These are phyloP conservation scores for Elsinoe batatas DNA, from an alignment of 2,329 filamentous ascomycete genomes.

Conservation along the genomic window DNA sequence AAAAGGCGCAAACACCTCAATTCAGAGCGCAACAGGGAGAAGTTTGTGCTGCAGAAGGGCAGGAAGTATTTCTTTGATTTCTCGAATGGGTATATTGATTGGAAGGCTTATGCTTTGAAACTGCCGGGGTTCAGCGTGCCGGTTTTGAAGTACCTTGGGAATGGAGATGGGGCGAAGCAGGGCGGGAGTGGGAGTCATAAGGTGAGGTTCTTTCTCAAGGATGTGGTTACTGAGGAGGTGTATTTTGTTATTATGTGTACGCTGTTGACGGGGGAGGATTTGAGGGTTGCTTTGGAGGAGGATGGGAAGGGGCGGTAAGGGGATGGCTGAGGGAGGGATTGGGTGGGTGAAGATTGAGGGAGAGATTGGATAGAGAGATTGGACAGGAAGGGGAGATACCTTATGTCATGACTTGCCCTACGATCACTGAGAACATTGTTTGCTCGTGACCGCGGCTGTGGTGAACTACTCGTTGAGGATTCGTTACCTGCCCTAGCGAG, in stretches of 20 bases:
- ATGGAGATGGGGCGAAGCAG: background rate
- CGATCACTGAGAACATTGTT: no score
- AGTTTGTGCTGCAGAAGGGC: slow-evolving; percentile 35
- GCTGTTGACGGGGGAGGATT: slow-evolving; percentile 35
- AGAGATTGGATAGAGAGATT: no score
- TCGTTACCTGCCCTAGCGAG: no score
- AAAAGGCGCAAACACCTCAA: slow-evolving; percentile 39
- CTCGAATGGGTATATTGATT: slow-evolving; percentile 41
- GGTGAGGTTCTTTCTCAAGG: slow-evolving; percentile 38
- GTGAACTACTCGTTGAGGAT: no score
- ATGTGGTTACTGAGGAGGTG: slow-evolving; percentile 32
- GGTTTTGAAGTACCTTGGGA: slow-evolving; percentile 35
- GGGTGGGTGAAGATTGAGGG: no score
- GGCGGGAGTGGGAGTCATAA: slow-evolving; percentile 25
- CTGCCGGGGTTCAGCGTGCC: slow-evolving; percentile 37
- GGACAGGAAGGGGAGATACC: no score
- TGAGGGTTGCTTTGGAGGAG: slow-evolving; percentile 27
- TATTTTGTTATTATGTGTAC: slow-evolving; percentile 37
- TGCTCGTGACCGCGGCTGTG: no score
- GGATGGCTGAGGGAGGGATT: background rate
- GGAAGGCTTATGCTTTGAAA: slow-evolving; percentile 36
- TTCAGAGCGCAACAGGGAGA: slow-evolving; percentile 25
- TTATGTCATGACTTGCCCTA: no score
- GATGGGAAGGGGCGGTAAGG: slow-evolving; percentile 12
- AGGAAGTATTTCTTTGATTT: slow-evolving; percentile 38